Evolutionary conservation across 2,329 filamentous ascomycete genomes (phyloP).

Genomic region (Mollisia scopiformis): DNA sequence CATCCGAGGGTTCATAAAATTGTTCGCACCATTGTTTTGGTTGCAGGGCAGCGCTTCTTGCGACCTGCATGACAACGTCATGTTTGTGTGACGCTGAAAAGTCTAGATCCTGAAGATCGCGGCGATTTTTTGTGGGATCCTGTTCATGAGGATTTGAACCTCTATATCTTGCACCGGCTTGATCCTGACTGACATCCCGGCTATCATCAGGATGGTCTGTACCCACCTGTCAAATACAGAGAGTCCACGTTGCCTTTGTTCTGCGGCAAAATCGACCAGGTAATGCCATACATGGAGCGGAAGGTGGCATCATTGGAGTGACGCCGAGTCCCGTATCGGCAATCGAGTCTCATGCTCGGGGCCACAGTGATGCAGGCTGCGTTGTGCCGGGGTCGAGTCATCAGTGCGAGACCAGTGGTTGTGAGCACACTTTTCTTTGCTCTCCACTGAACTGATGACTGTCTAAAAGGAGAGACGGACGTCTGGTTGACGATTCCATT

Average conservation of each 20-base stretch:
- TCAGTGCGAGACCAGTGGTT: neutral
- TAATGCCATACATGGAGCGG: neutral
- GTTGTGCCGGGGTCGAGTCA: neutral
- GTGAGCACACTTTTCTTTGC: neutral
- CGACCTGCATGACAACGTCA: neutral
- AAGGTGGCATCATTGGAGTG: neutral
- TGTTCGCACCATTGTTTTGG: neutral
- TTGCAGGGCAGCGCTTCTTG: neutral
- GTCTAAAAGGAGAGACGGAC: neutral
- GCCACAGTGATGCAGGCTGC: neutral
- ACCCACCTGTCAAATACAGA: neutral
- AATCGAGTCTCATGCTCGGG: neutral
- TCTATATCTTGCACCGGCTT: neutral
- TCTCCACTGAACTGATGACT: neutral
- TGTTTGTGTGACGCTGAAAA: neutral
- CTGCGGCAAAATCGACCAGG: neutral
- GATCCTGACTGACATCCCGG: neutral
- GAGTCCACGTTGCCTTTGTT: neutral
- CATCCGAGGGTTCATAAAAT: neutral
- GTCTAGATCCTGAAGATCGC: neutral
- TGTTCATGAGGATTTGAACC: conserved; percentile 18
- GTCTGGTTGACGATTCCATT: neutral
- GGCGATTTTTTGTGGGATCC: neutral
- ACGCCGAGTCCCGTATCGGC: neutral
- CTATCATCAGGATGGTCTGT: neutral